Evolutionary conservation across 2,329 filamentous ascomycete species (phyloP), one percentile per base, ranked within the genome.

Genomic region (Amesomyces nigricolor): DNA sequence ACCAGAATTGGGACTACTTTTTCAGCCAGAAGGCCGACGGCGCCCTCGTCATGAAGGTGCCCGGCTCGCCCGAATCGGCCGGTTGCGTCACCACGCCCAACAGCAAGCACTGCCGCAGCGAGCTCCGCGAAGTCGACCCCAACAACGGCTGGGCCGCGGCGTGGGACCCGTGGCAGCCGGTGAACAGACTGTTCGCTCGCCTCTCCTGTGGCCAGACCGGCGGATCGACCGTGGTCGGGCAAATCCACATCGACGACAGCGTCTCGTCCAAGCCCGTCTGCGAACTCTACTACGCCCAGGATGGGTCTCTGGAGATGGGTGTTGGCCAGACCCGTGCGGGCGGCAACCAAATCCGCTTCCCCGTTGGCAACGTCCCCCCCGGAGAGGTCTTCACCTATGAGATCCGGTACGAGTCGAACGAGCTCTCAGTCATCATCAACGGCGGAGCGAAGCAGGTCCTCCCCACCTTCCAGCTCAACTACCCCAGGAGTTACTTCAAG

Each of bases 51-150:
- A 39, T 53, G 35, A 46, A 47, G 17, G 50, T 53, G n/a, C 50
- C 50, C 13, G 50, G 50, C 14, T 47, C 42, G 10, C 50, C 50
- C 32, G 22, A 16, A 14, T 47, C 50, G 4, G 42, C 50, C 19
- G 42, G 43, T 6, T 53, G 50, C 17, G 50, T 53, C 19, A 53
- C 50, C 11, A 53, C 50, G 10, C 32, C 50, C 13, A 46, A 53
- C 43, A 53, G 50, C 43, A 39, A 47, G 50, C 50, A 53, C 43
- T 53, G 50, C 50, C 42, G 50, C 4, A 53, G 42, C 10, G 50
- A 53, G 35, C 50, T 53, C 5, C 50, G 43, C 8, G 50, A 53
- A 19, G 10, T 52, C 10, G 32, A 52, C 19, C 49, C 49, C 17
- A 43, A 38, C 40, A 52, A 30, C 2, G 49, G 42, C 30, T 26